Evolutionary conservation across 73 alveolate species (phyloP), one percentile per base, ranked within the genome.

Genomic region (Halteria grandinella): DNA sequence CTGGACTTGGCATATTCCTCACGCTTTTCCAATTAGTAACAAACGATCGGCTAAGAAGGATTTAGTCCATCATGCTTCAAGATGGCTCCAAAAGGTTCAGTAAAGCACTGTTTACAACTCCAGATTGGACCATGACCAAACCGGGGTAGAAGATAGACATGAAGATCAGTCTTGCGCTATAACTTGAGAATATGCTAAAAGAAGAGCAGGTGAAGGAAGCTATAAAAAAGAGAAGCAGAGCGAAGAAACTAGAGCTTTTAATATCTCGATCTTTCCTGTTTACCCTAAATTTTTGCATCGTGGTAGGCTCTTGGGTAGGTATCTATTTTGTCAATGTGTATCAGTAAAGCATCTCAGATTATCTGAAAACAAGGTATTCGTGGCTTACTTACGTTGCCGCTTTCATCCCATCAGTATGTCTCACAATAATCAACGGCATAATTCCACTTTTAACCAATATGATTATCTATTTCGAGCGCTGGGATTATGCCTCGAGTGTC

Each of bases 401-500:
- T 20, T 53, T 53, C 24, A 25, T 53, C 6, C 45, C 69, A 12
- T 5, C 69, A 53, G 10, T 53, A 4, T 53, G 69, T 23, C 17
- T 53, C 28, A 7, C 69, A 4, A 11, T 53, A 7, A 53, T 53
- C 8, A 53, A 23, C 69, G 29, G 23, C 10, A 17, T 53, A 8
- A 8, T 53, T 6, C 69, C 69, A 5, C 5, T 20, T 25, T 12
- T 53, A 25, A 53, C 69, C 6, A 53, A 53, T 21, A 12, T 7
- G 17, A 12, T 53, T 4, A 53, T 53, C 5, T 53, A 12, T 12
- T 25, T 17, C 7, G 69, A 53, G 17, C 23, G 29, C 23, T 53
- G 69, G 69, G 69, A 53, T 23, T 53, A 25, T 20, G 23, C 23
- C 3, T 53, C 69, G 6, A 53, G 48, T 53, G 43, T 53, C 29